These are phyloP conservation scores for Lactifluus volemus DNA, from an alignment of 768 basidiomycete species.

Conservation along the genomic window DNA sequence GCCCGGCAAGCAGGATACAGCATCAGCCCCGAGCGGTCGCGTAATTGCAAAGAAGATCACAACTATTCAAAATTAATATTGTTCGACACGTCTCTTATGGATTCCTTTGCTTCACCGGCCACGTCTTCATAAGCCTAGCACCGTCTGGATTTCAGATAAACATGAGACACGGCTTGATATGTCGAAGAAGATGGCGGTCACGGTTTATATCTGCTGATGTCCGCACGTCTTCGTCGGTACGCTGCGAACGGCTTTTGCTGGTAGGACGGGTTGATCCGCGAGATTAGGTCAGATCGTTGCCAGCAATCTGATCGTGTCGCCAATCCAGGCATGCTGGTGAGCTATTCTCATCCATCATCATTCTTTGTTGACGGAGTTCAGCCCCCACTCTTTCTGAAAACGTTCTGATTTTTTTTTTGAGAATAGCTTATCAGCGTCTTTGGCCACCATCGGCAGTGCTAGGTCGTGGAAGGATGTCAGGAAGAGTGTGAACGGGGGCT, in stretches of 20 bases:
- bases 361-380: too few relatives aligned
- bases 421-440: constrained; percentile 58
- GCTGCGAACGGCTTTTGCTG: constrained; percentile 69
- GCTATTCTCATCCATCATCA: too few relatives aligned
- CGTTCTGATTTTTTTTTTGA: neutral
- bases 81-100: too few relatives aligned
- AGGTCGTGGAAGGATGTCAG: constrained; percentile 53
- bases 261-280: constrained; percentile 53
- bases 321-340: constrained; percentile 61
- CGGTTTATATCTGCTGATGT: constrained; percentile 74
- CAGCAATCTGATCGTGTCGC: constrained; percentile 68
- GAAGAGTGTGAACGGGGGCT: constrained; percentile 62
- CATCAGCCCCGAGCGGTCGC: too few relatives aligned
- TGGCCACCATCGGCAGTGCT: constrained; percentile 81
- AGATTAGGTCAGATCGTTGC: constrained; percentile 67
- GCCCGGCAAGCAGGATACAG: too few relatives aligned
- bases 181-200: constrained; percentile 81
- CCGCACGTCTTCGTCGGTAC: constrained; percentile 69
- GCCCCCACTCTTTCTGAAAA: too few relatives aligned
- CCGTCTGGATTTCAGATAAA: too few relatives aligned
- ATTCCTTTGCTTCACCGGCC: too few relatives aligned
- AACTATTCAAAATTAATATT: too few relatives aligned
- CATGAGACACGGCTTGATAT: too few relatives aligned
- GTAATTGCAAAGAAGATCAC: too few relatives aligned
- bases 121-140: too few relatives aligned